Conservation (phyloP, 1,284 basidiomycete genomes). For the Fomitiporia mediterranea region DNA sequence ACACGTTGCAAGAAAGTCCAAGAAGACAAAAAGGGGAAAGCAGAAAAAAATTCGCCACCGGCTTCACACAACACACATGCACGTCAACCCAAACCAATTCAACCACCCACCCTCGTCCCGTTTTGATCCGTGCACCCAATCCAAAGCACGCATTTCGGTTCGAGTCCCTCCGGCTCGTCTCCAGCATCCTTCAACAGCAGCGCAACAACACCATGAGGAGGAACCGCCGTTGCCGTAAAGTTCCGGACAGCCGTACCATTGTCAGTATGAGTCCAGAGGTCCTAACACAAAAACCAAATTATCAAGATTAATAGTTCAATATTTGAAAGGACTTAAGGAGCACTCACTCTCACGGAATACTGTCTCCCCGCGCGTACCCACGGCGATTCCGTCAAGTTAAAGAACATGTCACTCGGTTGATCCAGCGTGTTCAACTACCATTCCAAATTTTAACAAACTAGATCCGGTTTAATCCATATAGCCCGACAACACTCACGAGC, state of each 20-base stretch:
- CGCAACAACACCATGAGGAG: constrained; percentile 66
- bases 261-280: constrained; percentile 63
- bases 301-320: no score
- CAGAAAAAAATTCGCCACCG: no score
- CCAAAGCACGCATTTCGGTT: constrained; percentile 26
- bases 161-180: constrained; percentile 51
- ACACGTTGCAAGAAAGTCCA: no score
- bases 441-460: constrained; percentile 3
- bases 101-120: constrained; percentile 20
- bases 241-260: constrained; percentile 63
- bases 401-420: constrained; percentile 51
- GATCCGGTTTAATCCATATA: neutral
- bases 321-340: no score
- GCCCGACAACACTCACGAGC: constrained; percentile 37
- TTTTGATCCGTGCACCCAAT: constrained; percentile 26
- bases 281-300: constrained; percentile 41
- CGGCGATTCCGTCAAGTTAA: constrained; percentile 63
- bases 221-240: constrained; percentile 53
- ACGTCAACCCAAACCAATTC: no score
- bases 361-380: constrained; percentile 64
- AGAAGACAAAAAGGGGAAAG: no score
- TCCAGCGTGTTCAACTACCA: constrained; percentile 47
- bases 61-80: no score
- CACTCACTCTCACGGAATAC: constrained; percentile 53
- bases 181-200: constrained; percentile 60